Percentiles rank a stretch among this genome's conserved stretches.
These are phyloP conservation scores for Cladosporium sp. DNA, from an alignment of 2,329 filamentous ascomycete species.

Conservation along the genomic window DNA sequence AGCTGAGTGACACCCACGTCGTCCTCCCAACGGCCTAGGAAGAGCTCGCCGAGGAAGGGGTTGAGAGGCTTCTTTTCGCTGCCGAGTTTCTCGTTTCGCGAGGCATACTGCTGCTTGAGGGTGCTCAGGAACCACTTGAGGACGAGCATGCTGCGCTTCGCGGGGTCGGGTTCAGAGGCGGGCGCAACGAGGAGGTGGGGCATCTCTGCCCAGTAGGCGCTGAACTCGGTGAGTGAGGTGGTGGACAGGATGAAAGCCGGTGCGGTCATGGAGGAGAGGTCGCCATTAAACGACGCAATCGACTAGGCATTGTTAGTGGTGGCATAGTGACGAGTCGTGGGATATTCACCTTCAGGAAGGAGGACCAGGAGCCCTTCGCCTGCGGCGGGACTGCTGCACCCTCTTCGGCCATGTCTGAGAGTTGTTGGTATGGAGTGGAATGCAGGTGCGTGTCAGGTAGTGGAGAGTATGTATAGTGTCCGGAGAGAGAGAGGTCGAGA, in stretches of 20 bases:
- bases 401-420: conserved; percentile 32
- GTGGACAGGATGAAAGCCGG: conserved; percentile 58
- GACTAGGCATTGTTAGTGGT: conserved; percentile 39
- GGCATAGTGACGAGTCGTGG: neutral
- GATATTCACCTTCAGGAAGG: conserved; percentile 49
- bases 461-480: neutral
- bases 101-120: conserved; percentile 80
- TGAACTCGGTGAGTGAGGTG: conserved; percentile 57
- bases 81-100: conserved; percentile 74
- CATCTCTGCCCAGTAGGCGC: conserved; percentile 59
- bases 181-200: conserved; percentile 74
- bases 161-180: conserved; percentile 73
- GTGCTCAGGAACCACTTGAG: conserved; percentile 95
- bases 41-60: conserved; percentile 92
- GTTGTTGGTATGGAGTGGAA: neutral
- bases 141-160: conserved; percentile 82
- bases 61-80: conserved; percentile 98
- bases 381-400: conserved; percentile 48
- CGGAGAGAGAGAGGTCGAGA: neutral
- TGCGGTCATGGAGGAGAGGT: conserved; percentile 57
- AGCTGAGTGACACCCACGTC: conserved; percentile 78
- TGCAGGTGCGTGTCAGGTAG: neutral
- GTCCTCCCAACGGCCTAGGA: conserved; percentile 87
- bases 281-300: conserved; percentile 57
- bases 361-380: conserved; percentile 50